These are phyloP conservation scores for Colletotrichum godetiae DNA, from an alignment of 2,329 filamentous ascomycete species.

Conservation along the genomic window DNA sequence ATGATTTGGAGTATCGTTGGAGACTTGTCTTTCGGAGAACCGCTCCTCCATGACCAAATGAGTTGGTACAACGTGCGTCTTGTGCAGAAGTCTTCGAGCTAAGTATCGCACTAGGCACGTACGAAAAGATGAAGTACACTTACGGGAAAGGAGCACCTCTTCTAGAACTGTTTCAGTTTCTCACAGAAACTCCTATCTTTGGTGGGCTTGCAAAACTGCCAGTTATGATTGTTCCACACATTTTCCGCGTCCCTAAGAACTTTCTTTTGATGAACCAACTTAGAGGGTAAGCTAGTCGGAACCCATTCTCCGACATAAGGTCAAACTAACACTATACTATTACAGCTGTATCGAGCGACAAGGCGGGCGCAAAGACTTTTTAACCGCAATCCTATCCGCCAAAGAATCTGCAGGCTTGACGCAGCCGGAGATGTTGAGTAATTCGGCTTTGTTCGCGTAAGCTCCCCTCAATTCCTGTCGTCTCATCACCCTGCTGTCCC, in stretches of 20 bases:
- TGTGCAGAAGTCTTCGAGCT: not conserved
- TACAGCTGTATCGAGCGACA: conserved; percentile 7
- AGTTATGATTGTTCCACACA: conserved; percentile 9
- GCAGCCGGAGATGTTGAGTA: conserved; percentile 16
- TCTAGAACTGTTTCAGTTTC: conserved; percentile 17
- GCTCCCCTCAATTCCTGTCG: not conserved
- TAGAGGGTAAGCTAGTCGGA: not conserved
- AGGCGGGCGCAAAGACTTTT: conserved; percentile 18
- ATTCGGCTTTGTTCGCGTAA: conserved; percentile 8
- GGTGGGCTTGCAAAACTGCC: conserved; percentile 14
- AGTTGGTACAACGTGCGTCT: not conserved
- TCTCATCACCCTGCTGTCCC: not conserved
- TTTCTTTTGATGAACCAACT: conserved; percentile 25
- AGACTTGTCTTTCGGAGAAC: conserved; percentile 16
- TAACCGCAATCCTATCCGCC: conserved; percentile 12
- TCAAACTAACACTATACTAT: not conserved
- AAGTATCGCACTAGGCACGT: not conserved
- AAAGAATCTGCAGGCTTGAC: conserved; percentile 16
- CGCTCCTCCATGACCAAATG: conserved; percentile 24
- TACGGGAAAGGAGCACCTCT: conserved; percentile 1
- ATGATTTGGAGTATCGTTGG: conserved; percentile 27
- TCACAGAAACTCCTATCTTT: conserved; percentile 8
- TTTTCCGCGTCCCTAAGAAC: conserved; percentile 24
- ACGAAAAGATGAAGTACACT: conserved; percentile 15
- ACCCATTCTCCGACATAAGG: not conserved